Conservation (phyloP, 768 basidiomycete species). For the Albatrellus ellisii region DNA sequence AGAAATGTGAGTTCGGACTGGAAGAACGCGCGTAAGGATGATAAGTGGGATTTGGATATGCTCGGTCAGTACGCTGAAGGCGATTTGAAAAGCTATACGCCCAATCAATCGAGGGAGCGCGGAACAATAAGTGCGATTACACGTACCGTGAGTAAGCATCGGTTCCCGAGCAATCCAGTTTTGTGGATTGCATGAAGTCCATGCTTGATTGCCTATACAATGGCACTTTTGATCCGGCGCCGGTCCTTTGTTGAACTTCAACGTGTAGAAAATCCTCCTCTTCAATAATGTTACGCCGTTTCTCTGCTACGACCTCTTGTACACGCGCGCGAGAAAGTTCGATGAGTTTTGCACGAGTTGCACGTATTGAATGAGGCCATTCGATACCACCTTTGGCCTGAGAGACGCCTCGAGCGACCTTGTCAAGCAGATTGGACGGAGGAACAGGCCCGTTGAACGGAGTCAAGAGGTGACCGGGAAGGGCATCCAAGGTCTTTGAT, state of each 20-base stretch:
- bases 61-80: slow-evolving; percentile 23
- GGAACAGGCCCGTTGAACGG: slow-evolving; percentile 79
- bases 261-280: slow-evolving; percentile 35
- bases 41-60: slow-evolving; percentile 50
- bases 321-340: slow-evolving; percentile 61
- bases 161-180: slow-evolving; percentile 31
- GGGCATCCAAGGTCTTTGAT: slow-evolving; percentile 63
- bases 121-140: not conserved
- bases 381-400: slow-evolving; percentile 63
- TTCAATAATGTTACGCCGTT: slow-evolving; percentile 27
- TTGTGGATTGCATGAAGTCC: slow-evolving; percentile 59
- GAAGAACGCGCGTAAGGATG: slow-evolving; percentile 35
- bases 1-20: not conserved
- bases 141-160: slow-evolving; percentile 52
- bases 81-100: slow-evolving; percentile 10
- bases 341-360: slow-evolving; percentile 72
- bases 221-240: slow-evolving; percentile 31
- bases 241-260: slow-evolving; percentile 31
- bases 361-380: slow-evolving; percentile 75
- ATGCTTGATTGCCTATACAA: slow-evolving; percentile 77
- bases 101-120: slow-evolving; percentile 1
- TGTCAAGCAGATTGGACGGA: slow-evolving; percentile 77
- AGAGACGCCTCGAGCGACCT: slow-evolving; percentile 66
- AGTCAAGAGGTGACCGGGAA: slow-evolving; percentile 74
- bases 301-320: slow-evolving; percentile 28